Base-by-base conservation (phyloP, 164 flowering plant genomes). In the Echeveria elegans region DNA sequence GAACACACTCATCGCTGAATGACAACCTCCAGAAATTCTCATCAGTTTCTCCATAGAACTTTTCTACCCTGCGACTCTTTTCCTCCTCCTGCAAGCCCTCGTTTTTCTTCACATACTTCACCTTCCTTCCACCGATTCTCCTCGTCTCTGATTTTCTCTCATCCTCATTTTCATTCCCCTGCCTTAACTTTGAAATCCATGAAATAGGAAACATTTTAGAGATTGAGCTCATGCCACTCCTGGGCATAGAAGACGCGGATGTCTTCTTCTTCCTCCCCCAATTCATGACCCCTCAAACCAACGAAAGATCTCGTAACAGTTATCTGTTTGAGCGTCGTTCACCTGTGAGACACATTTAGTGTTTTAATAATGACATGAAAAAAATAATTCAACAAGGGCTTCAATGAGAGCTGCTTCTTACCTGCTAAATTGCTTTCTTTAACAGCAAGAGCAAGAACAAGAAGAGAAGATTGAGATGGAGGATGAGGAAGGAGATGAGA, bases 131-230 rank as follows among this genome's bases (percentile, higher is more conserved):
- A 26, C 34, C 58, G 64, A 68, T 78, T 63, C 58, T 58, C 61
- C 71, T 73, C 28, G n/a, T n/a, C 70, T 64, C 18, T 75, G 69
- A 16, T 40, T 70, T 30, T 31, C 75, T 70, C 32, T 31, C 75
- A 71, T 30, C 74, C 61, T 40, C 45, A 40, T 40, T 40, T 11
- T 18, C 48, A 30, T 74, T 66, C 79, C 71, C 81, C 50, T 73
- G 82, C 85, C 81, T 88, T 72, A 88, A 73, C 80, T 72, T 85
- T 2, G 88, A 79, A 58, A 86, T 41, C 97, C 94, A 90, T 5
- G 97, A 86, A 43, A 38, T 24, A 23, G 88, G 85, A 53, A 84
- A 82, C 30, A 82, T 78, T 28, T 75, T 80, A 32, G 85, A 78
- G 53, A 82, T 63, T 21, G 82, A 75, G 47, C 76, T 65, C 66